phyloP scores from a whole-genome alignment of 176 grass and related monocot species.

The Hordeum marinum region DNA sequence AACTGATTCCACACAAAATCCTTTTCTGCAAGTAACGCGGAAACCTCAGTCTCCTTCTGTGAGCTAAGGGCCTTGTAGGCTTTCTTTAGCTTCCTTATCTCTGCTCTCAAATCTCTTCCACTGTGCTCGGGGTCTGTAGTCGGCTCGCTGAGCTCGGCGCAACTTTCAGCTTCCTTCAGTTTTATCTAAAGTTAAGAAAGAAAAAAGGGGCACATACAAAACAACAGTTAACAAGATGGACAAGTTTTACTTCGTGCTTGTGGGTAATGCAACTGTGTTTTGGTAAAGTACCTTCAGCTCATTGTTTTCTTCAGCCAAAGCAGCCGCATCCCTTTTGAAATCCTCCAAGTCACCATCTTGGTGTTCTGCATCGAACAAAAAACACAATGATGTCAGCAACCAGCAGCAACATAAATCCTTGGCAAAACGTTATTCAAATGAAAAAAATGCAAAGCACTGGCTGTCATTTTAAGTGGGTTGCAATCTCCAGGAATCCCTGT shows the following conservation, averaged over 20 bases:
- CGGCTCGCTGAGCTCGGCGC: background rate
- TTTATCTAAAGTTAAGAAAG: constrained; percentile 33
- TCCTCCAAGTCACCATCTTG: constrained; percentile 37
- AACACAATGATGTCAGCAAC: background rate
- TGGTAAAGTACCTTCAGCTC: constrained; percentile 36
- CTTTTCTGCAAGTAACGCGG: constrained; percentile 34
- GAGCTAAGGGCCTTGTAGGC: constrained; percentile 39
- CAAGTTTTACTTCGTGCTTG: background rate
- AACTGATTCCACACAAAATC: constrained; percentile 62
- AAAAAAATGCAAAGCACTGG: background rate
- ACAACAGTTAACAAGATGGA: background rate
- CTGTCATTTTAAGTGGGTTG: background rate
- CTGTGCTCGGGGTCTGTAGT: constrained; percentile 1
- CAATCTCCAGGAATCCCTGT: background rate
- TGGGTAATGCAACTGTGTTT: background rate
- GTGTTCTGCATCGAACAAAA: constrained; percentile 28
- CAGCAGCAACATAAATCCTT: background rate
- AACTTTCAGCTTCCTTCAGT: constrained; percentile 13
- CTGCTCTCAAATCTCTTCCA: constrained; percentile 12
- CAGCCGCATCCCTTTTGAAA: constrained; percentile 15
- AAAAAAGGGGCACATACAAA: background rate
- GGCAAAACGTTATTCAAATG: background rate
- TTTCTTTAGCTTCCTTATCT: constrained; percentile 43
- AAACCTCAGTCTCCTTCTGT: constrained; percentile 46
- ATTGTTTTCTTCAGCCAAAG: constrained; percentile 40